Percentiles rank a stretch among this genome's conserved stretches.
Conservation (phyloP, 768 basidiomycete genomes). For the Phylloporus sp. region DNA sequence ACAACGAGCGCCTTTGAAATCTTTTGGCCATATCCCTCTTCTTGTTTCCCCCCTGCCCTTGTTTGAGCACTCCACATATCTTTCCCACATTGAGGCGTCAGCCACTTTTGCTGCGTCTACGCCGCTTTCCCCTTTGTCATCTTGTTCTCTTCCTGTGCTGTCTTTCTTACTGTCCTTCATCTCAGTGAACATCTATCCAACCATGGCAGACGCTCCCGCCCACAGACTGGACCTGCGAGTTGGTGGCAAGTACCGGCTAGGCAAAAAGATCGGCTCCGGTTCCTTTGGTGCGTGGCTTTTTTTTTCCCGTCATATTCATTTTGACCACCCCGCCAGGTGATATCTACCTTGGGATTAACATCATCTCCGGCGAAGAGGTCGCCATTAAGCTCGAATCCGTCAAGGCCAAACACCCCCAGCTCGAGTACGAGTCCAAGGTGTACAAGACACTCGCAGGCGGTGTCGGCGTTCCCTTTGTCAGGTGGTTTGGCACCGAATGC, state of each 20-base stretch:
- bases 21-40: neutral
- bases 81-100: constrained; percentile 22
- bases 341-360: constrained; percentile 99
- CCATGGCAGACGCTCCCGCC: constrained; percentile 70
- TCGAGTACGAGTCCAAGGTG: constrained; percentile 95
- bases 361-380: constrained; percentile 99
- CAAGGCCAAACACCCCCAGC: constrained; percentile 99
- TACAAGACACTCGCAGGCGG: constrained; percentile 99
- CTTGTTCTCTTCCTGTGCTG: constrained; percentile 10
- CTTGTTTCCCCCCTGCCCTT: neutral
- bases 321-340: constrained; percentile 59
- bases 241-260: constrained; percentile 94
- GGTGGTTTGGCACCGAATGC: constrained; percentile 94
- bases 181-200: constrained; percentile 16
- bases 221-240: constrained; percentile 83
- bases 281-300: constrained; percentile 75
- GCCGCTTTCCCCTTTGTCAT: constrained; percentile 24
- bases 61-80: neutral
- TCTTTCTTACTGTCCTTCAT: constrained; percentile 15
- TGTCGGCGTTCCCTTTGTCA: constrained; percentile 96
- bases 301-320: neutral
- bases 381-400: constrained; percentile 99
- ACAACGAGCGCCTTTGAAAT: constrained; percentile 5
- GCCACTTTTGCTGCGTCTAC: constrained; percentile 36
- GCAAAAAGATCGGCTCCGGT: constrained; percentile 99